phyloP scores from a whole-genome alignment of 805 yeast species.

The Metschnikowia rubicola region DNA sequence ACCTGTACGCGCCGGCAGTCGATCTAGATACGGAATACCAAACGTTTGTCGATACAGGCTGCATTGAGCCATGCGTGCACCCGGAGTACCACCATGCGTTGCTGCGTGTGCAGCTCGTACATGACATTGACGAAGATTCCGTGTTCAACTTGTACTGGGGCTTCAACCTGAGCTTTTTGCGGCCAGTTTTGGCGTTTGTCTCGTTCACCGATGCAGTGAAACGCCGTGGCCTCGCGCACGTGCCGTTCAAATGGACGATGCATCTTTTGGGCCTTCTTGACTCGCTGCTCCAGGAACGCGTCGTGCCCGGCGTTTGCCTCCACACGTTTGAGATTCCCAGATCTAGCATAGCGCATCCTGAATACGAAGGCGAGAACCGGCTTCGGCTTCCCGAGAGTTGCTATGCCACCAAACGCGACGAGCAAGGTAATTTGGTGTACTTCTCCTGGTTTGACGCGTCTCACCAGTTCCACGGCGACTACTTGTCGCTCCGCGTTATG shows the following conservation, averaged over 20 bases:
- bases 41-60: constrained; percentile 32
- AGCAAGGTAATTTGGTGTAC: constrained; percentile 1
- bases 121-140: constrained; percentile 10
- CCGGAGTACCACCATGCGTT: constrained; percentile 33
- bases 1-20: constrained; percentile 1
- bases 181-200: constrained; percentile 25
- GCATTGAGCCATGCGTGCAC: constrained; percentile 22
- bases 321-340: constrained; percentile 25
- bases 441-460: constrained; percentile 19
- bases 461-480: constrained; percentile 14
- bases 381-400: constrained; percentile 11
- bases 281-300: constrained; percentile 19
- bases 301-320: constrained; percentile 24
- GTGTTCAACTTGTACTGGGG: constrained; percentile 36
- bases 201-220: constrained; percentile 24
- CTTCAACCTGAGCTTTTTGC: constrained; percentile 25
- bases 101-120: constrained; percentile 25
- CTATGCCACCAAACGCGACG: constrained; percentile 6
- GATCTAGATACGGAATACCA: constrained; percentile 10
- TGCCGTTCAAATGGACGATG: constrained; percentile 17
- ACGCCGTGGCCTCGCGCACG: constrained; percentile 14
- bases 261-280: constrained; percentile 13
- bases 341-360: constrained; percentile 29
- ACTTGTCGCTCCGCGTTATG: constrained; percentile 11
- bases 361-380: constrained; percentile 12